Conservation (phyloP, 495 filamentous ascomycete species). For the Podospora comata region DNA sequence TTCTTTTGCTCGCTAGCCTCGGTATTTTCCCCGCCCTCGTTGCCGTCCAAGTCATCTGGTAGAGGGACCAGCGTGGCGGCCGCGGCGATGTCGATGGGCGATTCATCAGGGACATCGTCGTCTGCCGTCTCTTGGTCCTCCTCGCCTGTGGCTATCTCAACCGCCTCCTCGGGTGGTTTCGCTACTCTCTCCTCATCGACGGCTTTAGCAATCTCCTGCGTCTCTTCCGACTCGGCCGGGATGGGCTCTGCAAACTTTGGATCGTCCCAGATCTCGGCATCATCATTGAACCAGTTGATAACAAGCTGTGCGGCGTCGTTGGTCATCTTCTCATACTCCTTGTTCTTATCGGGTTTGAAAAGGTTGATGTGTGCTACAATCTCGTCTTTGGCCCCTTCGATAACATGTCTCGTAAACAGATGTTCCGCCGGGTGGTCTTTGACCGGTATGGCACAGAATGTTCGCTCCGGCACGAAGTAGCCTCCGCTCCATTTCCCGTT, state of each 20-base stretch:
- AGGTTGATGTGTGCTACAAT: constrained; percentile 78
- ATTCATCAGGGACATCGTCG: constrained; percentile 39
- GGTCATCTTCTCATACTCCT: constrained; percentile 68
- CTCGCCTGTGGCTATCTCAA: constrained; percentile 10
- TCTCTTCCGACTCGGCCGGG: constrained; percentile 32
- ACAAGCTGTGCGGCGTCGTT: constrained; percentile 60
- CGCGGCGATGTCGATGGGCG: constrained; percentile 47
- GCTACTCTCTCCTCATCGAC: constrained; percentile 32
- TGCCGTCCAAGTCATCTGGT: constrained; percentile 33
- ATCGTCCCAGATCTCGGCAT: constrained; percentile 42
- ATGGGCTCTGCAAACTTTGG: constrained; percentile 37
- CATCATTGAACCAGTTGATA: constrained; percentile 50
- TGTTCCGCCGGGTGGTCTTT: constrained; percentile 16
- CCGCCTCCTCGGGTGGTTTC: constrained; percentile 17
- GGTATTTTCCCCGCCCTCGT: constrained; percentile 17
- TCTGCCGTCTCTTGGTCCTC: constrained; percentile 21
- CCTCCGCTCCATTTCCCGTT: constrained; percentile 53
- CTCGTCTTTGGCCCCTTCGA: constrained; percentile 54
- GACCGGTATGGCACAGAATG: constrained; percentile 48
- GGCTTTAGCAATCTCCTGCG: constrained; percentile 38
- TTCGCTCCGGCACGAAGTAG: constrained; percentile 52
- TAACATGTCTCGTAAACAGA: constrained; percentile 5
- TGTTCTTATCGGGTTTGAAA: constrained; percentile 75
- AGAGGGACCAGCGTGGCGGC: constrained; percentile 44
- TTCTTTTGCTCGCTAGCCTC: constrained; percentile 28